Percentiles rank a stretch among this genome's conserved stretches.
These are phyloP conservation scores for Russula sp. DNA, from an alignment of 768 basidiomycete genomes.

Conservation along the genomic window DNA sequence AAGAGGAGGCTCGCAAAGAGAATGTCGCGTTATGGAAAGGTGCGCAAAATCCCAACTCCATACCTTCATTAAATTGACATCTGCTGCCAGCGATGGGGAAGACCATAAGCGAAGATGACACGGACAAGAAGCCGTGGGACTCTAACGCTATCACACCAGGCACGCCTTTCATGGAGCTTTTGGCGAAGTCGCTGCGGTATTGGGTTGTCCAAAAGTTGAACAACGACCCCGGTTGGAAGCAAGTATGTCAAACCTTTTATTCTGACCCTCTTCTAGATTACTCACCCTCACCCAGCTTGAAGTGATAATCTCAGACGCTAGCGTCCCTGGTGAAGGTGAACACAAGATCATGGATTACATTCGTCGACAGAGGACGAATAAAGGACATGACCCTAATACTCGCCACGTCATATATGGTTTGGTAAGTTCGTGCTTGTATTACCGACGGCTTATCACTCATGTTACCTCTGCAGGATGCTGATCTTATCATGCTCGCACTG, in stretches of 20 bases:
- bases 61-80: neutral
- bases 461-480: slow-evolving; percentile 70
- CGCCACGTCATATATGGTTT: slow-evolving; percentile 96
- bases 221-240: slow-evolving; percentile 92
- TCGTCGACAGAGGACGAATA: slow-evolving; percentile 78
- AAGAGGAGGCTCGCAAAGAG: slow-evolving; percentile 81
- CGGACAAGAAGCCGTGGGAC: slow-evolving; percentile 87
- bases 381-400: slow-evolving; percentile 92
- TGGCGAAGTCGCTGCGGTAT: slow-evolving; percentile 84
- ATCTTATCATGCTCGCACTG: slow-evolving; percentile 96
- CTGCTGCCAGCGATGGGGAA: slow-evolving; percentile 81
- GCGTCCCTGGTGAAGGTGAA: slow-evolving; percentile 97
- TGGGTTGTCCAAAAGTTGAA: slow-evolving; percentile 97
- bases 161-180: slow-evolving; percentile 95
- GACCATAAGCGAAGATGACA: slow-evolving; percentile 70
- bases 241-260: slow-evolving; percentile 38
- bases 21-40: slow-evolving; percentile 84
- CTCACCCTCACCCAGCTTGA: slow-evolving; percentile 53
- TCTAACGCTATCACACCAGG: slow-evolving; percentile 98
- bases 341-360: slow-evolving; percentile 99
- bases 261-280: neutral
- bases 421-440: slow-evolving; percentile 41
- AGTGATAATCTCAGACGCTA: slow-evolving; percentile 94
- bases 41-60: slow-evolving; percentile 29
- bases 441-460: slow-evolving; percentile 13